Evolutionary conservation across 2,329 filamentous ascomycete species (phyloP), one percentile per base, ranked within the genome.

Genomic region (Colletotrichum sojae): DNA sequence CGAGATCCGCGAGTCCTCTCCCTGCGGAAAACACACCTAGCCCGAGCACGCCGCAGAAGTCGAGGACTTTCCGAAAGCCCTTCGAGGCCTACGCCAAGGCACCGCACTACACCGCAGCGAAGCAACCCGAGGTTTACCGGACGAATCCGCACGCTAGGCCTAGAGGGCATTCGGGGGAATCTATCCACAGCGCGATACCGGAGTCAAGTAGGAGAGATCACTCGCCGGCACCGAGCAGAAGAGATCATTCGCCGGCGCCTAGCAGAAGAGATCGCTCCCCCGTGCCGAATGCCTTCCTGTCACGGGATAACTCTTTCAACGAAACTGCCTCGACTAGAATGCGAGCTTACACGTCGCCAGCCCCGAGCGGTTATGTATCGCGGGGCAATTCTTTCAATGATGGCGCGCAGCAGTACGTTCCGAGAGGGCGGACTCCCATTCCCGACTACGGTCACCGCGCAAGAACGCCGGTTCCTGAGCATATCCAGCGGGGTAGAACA

Each of bases 31-130:
- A 83, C 75, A 84, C 87, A 1, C 85, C 88, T 52, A 87, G 85
- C 67, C 84, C 88, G 54, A 85, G 83, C 73, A 84, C 84, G 25
- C 83, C 88, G 1, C 85, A 89, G 27, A 91, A 91, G 76, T 85
- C 86, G 22, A 90, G 86, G 77, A 87, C 88, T 1, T 91, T 90
- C 73, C 87, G 90, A 72, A 91, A 90, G 71, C 89, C 90, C 0
- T 92, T 91, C 74, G 88, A 91, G 77, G 89, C 90, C 46, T 92
- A 92, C 76, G 83, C 89, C 43, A 90, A 90, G 73, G 89, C 89
- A 25, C 90, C 90, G 27, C 89, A 90, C 75, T 90, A 91, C 77
- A 89, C 88, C 15, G 90, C 87, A 16, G 87, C 88, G 40, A 88
- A 90, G 72, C 86, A 89, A 67, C 87, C 88, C 25, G 87, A 88